Percentiles rank a stretch among this genome's conserved stretches.
phyloP scores from a whole-genome alignment of 148 eudicot genomes.

The Mesembryanthemum crystallinum region DNA sequence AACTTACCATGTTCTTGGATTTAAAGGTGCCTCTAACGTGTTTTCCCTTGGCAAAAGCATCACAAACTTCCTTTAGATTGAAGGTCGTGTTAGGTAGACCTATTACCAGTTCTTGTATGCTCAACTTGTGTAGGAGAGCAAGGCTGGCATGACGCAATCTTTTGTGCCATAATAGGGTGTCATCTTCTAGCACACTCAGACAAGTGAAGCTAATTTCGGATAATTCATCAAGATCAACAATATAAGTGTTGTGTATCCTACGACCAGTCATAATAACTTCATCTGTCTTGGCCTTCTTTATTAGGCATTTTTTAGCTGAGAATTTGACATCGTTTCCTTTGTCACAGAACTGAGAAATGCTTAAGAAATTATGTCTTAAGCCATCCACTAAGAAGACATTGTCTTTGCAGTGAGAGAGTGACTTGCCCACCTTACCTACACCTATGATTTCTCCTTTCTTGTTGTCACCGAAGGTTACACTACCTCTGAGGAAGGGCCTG shows the following conservation, averaged over 20 bases:
- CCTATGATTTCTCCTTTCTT: too few relatives aligned
- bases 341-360: too few relatives aligned
- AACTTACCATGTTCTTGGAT: not conserved
- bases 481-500: too few relatives aligned
- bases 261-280: not conserved
- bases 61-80: too few relatives aligned
- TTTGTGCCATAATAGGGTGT: not conserved
- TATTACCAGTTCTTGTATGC: too few relatives aligned
- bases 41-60: not conserved
- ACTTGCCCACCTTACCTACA: not conserved
- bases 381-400: not conserved
- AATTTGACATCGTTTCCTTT: not conserved
- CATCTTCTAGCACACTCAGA: not conserved
- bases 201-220: not conserved
- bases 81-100: too few relatives aligned
- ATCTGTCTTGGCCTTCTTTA: not conserved
- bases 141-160: not conserved
- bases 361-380: not conserved
- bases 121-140: too few relatives aligned
- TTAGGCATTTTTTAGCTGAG: not conserved
- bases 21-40: not conserved
- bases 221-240: not conserved
- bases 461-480: too few relatives aligned
- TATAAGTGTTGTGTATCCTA: too few relatives aligned
- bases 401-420: not conserved